A percentile compares a stretch with the other conserved stretches of the same genome.
Conservation (phyloP, 257 asterid species). For the Cynanchum wilfordii region DNA sequence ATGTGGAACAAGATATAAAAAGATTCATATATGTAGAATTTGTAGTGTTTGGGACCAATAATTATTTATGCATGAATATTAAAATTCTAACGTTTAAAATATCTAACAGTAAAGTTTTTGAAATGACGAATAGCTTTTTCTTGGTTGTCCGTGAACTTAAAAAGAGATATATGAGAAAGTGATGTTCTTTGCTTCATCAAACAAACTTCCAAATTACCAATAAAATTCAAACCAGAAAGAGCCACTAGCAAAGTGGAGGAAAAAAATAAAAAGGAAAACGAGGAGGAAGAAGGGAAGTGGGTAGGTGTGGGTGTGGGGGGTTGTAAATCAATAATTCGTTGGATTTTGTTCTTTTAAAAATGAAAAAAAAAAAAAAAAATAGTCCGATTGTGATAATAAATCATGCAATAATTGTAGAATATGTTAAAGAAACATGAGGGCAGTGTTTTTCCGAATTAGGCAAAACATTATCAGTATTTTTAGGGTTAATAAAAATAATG, state of each 20-base stretch:
- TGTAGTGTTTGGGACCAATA: too few relatives aligned
- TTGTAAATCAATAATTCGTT: background rate
- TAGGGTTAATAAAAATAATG: background rate
- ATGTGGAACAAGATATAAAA: too few relatives aligned
- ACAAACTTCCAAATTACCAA: slow-evolving; percentile 1
- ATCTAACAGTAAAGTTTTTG: too few relatives aligned
- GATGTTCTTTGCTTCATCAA: background rate
- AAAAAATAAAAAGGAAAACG: background rate
- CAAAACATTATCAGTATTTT: background rate
- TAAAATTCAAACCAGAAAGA: background rate
- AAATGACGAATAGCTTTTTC: too few relatives aligned
- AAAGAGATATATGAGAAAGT: background rate
- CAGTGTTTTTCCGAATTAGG: slow-evolving; percentile 9
- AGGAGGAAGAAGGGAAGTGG: background rate
- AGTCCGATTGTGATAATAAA: slow-evolving; percentile 9
- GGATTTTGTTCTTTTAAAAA: background rate
- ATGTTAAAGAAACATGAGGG: slow-evolving; percentile 1
- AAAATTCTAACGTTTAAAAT: too few relatives aligned
- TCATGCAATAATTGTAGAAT: background rate
- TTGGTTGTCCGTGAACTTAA: too few relatives aligned
- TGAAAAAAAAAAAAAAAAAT: too few relatives aligned
- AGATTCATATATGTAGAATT: too few relatives aligned
- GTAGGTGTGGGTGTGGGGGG: background rate
- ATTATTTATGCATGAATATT: too few relatives aligned
- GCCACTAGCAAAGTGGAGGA: background rate